Evolutionary conservation across 768 basidiomycete genomes (phyloP).

Genomic region (Coprinopsis cinerea): DNA sequence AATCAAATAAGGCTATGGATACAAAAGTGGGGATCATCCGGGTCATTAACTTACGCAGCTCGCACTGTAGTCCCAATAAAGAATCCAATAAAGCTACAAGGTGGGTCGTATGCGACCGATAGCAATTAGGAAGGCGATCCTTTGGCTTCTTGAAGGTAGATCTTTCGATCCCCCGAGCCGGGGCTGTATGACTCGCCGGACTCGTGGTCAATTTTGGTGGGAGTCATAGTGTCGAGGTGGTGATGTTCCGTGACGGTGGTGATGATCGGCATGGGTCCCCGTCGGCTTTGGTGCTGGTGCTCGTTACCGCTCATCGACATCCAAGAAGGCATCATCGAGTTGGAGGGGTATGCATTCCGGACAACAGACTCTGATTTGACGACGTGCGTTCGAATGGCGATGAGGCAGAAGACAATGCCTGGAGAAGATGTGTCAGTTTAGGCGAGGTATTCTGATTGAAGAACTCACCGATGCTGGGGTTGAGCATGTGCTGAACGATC

Average conservation of each 20-base stretch:
- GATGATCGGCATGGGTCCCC: constrained; percentile 1
- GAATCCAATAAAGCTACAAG: no score
- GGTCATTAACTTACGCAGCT: no score
- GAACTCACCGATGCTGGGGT: constrained; percentile 24
- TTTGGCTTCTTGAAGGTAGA: background rate
- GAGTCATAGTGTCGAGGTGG: background rate
- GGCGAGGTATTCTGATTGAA: background rate
- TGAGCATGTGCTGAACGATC: constrained; percentile 22
- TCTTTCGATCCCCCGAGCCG: background rate
- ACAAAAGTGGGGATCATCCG: no score
- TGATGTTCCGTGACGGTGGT: constrained; percentile 7
- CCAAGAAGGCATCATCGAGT: constrained; percentile 2
- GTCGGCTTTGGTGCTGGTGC: no score
- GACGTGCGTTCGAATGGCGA: constrained; percentile 24
- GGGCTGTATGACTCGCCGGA: background rate
- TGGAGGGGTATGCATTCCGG: constrained; percentile 9
- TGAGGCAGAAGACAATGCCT: constrained; percentile 28
- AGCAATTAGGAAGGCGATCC: no score
- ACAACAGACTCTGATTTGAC: constrained; percentile 14
- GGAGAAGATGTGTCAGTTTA: background rate
- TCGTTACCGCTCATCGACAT: constrained; percentile 2
- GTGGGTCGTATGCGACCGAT: no score
- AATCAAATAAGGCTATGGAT: no score
- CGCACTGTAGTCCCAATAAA: no score
- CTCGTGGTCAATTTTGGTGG: background rate